Evolutionary conservation across 306 rosid genomes (phyloP).

Genomic region (Gillenia trifoliata): DNA sequence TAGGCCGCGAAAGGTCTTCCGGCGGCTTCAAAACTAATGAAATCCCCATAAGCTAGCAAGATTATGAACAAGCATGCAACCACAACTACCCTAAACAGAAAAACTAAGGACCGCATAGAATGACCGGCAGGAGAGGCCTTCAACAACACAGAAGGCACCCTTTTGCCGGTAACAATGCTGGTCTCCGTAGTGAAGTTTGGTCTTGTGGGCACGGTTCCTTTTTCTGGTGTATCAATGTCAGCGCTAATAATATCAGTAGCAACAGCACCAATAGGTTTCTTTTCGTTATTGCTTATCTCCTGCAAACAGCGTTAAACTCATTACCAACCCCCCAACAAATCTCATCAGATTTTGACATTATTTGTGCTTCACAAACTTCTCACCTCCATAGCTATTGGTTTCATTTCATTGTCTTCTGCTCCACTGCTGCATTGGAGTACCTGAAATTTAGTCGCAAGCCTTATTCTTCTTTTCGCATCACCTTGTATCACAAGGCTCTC

Average conservation of each 20-base stretch:
- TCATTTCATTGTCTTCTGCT: conserved; percentile 32
- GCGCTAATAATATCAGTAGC: not conserved
- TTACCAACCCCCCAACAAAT: conserved; percentile 20
- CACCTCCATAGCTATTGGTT: conserved; percentile 44
- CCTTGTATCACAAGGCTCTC: conserved; percentile 27
- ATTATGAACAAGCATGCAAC: conserved; percentile 30
- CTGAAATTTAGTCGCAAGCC: conserved; percentile 15
- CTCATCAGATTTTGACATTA: conserved; percentile 2
- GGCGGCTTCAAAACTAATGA: conserved; percentile 36
- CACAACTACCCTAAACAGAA: conserved; percentile 39
- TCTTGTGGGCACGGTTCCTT: conserved; percentile 13
- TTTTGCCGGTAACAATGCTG: conserved; percentile 22
- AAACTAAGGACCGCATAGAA: conserved; percentile 32
- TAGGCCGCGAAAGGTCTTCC: conserved; percentile 17
- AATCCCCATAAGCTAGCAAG: conserved; percentile 50
- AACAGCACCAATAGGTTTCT: conserved; percentile 17
- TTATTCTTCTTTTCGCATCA: conserved; percentile 62
- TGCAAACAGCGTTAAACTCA: conserved; percentile 33
- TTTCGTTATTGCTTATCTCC: conserved; percentile 40
- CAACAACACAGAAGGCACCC: conserved; percentile 16
- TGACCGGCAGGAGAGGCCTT: conserved; percentile 25
- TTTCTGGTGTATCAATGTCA: conserved; percentile 8
- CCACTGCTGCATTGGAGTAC: not conserved
- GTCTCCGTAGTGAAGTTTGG: conserved; percentile 15
- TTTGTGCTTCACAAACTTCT: conserved; percentile 25